A percentile compares a stretch with the other conserved stretches of the same genome.
phyloP scores from a whole-genome alignment of 306 rosid genomes.

The Cucumis hystrix region DNA sequence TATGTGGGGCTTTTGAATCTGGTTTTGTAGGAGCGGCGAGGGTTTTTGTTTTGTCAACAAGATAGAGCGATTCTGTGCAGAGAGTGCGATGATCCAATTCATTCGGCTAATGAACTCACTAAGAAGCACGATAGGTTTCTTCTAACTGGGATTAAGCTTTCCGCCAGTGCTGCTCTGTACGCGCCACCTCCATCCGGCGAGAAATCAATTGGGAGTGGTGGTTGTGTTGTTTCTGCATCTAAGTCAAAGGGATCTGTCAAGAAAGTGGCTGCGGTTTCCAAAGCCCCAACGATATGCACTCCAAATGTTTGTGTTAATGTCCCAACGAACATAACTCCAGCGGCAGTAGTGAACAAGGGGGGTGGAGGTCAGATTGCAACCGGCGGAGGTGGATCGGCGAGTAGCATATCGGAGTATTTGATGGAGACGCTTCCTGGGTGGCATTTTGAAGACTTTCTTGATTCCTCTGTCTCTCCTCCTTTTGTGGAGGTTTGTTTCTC shows the following conservation, averaged over 20 bases:
- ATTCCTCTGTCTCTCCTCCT: slow-evolving; percentile 22
- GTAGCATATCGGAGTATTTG: slow-evolving; percentile 78
- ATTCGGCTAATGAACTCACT: slow-evolving; percentile 62
- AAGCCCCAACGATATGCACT: slow-evolving; percentile 14
- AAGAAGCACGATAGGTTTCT: slow-evolving; percentile 69
- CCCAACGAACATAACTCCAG: slow-evolving; percentile 3
- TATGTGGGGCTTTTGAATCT: neutral
- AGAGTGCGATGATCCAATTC: slow-evolving; percentile 67
- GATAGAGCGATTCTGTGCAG: slow-evolving; percentile 81
- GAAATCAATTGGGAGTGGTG: neutral
- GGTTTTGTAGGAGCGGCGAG: slow-evolving; percentile 52
- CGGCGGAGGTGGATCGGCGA: slow-evolving; percentile 15
- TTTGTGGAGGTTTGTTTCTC: neutral
- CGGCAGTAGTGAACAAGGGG: neutral
- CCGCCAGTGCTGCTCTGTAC: slow-evolving; percentile 28
- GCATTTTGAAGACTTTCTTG: slow-evolving; percentile 83
- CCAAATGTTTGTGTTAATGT: slow-evolving; percentile 14
- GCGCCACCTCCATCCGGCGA: slow-evolving; percentile 11
- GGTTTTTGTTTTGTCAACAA: slow-evolving; percentile 71
- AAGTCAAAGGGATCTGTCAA: slow-evolving; percentile 10
- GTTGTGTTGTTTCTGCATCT: slow-evolving; percentile 8
- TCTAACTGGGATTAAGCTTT: slow-evolving; percentile 62
- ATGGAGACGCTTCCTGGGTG: slow-evolving; percentile 90
- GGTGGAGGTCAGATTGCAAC: neutral
- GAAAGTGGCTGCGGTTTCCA: slow-evolving; percentile 1